A percentile compares a stretch with the other conserved stretches of the same genome.
Conservation (phyloP, 306 rosid species). For the Castanea crenata region DNA sequence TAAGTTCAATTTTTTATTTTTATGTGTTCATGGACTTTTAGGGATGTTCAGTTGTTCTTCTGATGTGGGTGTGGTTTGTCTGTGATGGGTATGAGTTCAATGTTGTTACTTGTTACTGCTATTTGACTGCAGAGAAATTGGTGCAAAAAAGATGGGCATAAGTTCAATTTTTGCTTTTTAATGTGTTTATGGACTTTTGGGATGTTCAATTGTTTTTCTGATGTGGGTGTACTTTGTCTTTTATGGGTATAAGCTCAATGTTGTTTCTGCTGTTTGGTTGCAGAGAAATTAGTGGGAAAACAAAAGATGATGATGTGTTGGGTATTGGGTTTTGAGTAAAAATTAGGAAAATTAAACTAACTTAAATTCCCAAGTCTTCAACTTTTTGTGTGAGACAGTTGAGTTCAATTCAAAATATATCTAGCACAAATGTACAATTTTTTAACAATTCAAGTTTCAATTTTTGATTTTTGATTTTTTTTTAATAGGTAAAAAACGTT, state of each 20-base stretch:
- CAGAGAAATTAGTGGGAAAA: neutral
- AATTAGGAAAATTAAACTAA: too few relatives aligned
- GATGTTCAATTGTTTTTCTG: neutral
- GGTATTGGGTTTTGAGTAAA: too few relatives aligned
- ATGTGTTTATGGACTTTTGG: neutral
- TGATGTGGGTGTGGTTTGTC: neutral
- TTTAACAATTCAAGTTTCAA: too few relatives aligned
- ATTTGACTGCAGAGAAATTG: neutral
- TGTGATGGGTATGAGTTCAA: neutral
- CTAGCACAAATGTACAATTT: too few relatives aligned
- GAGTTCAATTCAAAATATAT: too few relatives aligned
- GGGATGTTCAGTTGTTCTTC: neutral
- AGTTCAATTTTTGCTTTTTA: too few relatives aligned
- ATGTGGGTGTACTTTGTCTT: neutral
- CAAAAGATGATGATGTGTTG: too few relatives aligned
- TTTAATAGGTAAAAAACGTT: too few relatives aligned
- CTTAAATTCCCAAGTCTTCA: too few relatives aligned
- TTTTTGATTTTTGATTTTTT: too few relatives aligned
- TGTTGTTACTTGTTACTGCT: neutral
- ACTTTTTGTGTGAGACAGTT: too few relatives aligned
- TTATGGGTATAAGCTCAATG: neutral
- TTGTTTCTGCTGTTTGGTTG: neutral
- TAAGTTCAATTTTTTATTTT: too few relatives aligned
- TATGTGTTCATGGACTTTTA: neutral
- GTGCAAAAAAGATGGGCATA: neutral